Evolutionary conservation across 345 rosid species (phyloP), one percentile per base, ranked within the genome.

Genomic region (Erodium maritimum): DNA sequence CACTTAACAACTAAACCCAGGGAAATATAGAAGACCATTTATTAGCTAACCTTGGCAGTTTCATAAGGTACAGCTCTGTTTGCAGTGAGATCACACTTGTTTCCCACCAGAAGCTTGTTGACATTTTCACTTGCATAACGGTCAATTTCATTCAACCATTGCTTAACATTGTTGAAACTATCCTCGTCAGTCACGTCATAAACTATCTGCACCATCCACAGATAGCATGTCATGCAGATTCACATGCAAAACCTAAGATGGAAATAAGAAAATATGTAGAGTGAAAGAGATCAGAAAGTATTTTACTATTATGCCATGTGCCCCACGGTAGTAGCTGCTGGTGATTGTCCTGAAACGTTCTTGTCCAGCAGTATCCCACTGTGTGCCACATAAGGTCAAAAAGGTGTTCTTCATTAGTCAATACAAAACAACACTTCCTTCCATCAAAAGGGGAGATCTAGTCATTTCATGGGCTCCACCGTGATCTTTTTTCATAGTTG

Each of bases 311-410:
- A 90, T 87, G 66, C 96, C 97, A 77, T 90, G 97, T 5, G 96
- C 96, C 67, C 97, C 97, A 55, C 95, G 94, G 64, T 90, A 90
- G 79, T 87, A 90, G 74, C 97, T 90, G 70, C 97, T 90, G 42
- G 97, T 87, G 65, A 87, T 90, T 21, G 97, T 90, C 79, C 97
- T 83, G 68, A 87, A 90, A 20, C 97, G 77, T 71, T 90, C 97
- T 79, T 90, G 95, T 21, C 97, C 97, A 60, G 97, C 95, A 55
- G 97, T 90, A 74, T 90, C 97, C 97, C 97, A 90, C 97, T 62
- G 64, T 57, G 69, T 25, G 69, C 12, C 21, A 53, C 24, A 19
- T 29, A 59, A 53, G 60, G 7, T 2, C 3, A 25, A 53, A 63
- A 58, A 55, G 37, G 7, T 25, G 33, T 7, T 13, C 42, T 18